phyloP scores from a whole-genome alignment of 768 basidiomycete species.

The Gloeostereum incarnatum region DNA sequence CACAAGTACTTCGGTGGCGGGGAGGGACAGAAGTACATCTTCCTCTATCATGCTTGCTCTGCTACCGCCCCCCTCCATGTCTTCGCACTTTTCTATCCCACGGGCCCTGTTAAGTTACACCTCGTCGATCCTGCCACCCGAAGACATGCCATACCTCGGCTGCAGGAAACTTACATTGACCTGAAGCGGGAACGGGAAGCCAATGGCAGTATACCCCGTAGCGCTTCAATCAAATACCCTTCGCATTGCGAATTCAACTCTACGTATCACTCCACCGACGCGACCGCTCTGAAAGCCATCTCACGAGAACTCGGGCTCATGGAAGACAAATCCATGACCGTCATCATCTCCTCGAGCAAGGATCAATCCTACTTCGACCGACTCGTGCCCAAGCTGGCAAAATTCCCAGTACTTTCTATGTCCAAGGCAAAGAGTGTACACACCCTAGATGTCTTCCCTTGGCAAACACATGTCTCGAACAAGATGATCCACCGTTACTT shows the following conservation, averaged over 20 bases:
- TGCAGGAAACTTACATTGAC: constrained; percentile 68
- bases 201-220: constrained; percentile 26
- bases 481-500: constrained; percentile 86
- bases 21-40: constrained; percentile 62
- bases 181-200: constrained; percentile 42
- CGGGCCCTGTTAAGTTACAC: constrained; percentile 64
- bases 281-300: constrained; percentile 75
- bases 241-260: constrained; percentile 49
- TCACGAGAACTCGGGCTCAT: constrained; percentile 77
- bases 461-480: constrained; percentile 75
- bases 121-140: constrained; percentile 87
- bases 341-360: constrained; percentile 82
- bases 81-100: constrained; percentile 79
- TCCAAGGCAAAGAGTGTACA: constrained; percentile 69
- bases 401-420: constrained; percentile 87
- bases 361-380: constrained; percentile 78
- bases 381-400: constrained; percentile 56
- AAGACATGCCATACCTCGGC: constrained; percentile 70
- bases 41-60: constrained; percentile 82
- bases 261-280: constrained; percentile 72
- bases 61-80: constrained; percentile 71
- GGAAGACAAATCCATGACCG: constrained; percentile 62
- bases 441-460: constrained; percentile 75
- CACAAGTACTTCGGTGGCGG: constrained; percentile 71
- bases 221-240: constrained; percentile 55